Base-by-base conservation (phyloP, 2,329 filamentous ascomycete genomes). In the Colletotrichum brevisporum region DNA sequence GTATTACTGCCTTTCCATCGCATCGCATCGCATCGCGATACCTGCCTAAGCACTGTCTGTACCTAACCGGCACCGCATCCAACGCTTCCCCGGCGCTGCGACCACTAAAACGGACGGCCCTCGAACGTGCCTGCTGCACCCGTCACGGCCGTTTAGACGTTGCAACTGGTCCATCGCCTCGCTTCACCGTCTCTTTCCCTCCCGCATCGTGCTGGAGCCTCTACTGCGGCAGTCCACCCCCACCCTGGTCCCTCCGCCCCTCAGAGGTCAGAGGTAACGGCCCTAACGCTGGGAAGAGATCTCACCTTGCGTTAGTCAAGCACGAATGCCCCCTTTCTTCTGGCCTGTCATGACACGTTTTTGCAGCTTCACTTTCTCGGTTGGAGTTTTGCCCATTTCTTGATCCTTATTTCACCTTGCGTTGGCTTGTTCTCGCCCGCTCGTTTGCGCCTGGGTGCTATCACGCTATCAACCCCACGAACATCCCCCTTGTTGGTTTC, bases 31-130 rank as follows among this genome's bases (percentile, higher is more conserved):
- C 45, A 43, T 15, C 31, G 10, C 10, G 31, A 36, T 36, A 36
- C 31, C 31, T 36, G 10, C 31, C 31, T 9, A 36, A 36, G 31
- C 31, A 36, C 31, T 10, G 31, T 36, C 10, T 3, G 8, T 36
- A 36, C 31, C 31, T 36, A 10, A 36, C 31, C 31, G 31, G 31
- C 31, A 10, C 31, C 10, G 31, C 31, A 36, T 36, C 31, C 31
- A 36, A 36, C 9, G 6, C 8, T 36, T 36, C 31, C 31, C 41
- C 59, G 31, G 51, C 43, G 31, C 43, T 56, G 59, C 43, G 26
- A 51, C 64, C 51, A 63, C 57, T 67, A 15, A 67, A 67, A 41
- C 43, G 63, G 43, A 31, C 53, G 52, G n/a, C 21, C 21, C 16
- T 47, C 27, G 36, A 48, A 45, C 58, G 56, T 52, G 56, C 63